Base-by-base conservation (phyloP, 441 rosid genomes). In the Populus tomentosa region DNA sequence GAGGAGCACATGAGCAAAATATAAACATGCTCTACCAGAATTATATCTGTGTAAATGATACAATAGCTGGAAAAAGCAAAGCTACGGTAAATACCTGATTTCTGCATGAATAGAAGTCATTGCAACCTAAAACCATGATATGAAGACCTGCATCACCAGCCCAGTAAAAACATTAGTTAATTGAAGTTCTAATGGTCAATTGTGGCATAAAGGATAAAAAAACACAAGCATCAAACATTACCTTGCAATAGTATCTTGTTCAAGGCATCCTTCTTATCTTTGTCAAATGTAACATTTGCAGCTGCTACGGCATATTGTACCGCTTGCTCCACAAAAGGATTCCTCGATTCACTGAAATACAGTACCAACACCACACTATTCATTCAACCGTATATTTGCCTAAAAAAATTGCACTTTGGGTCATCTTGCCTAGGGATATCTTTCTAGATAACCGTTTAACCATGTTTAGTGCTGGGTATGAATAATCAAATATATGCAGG, bases 21-120 rank as follows among this genome's bases (percentile, higher is more conserved):
- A n/a, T 18, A 35, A 76, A 70, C 33, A 79, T 20, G 65, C 68
- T 24, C 70, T 63, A 5, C 56, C 13, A 24, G 53, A 24, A 36
- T 59, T 69, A 24, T 28, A 53, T 11, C 6, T 20, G 21, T 40
- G n/a, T 28, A n/a, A 46, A 36, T 73, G 28, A 28, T 42, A 75
- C 46, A 67, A 5, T 56, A 6, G 11, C 38, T 40, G 13, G 67
- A 13, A 38, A 24, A 23, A 24, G 28, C 14, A n/a, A 38, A 74
- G 63, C 75, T 32, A 69, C 56, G 65, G 71, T 33, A 71, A 78
- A 72, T 73, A 96, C 98, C 96, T 90, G 94, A 84, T 88, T 93
- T 79, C 99, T 88, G 78, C 91, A 97, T 23, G 99, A 97, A 78
- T 97, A 97, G 85, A 94, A 94, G 86, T 97, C 98, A 86, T 94